These are phyloP conservation scores for Starmera caribaea DNA, from an alignment of 805 yeast genomes.

Conservation along the genomic window DNA sequence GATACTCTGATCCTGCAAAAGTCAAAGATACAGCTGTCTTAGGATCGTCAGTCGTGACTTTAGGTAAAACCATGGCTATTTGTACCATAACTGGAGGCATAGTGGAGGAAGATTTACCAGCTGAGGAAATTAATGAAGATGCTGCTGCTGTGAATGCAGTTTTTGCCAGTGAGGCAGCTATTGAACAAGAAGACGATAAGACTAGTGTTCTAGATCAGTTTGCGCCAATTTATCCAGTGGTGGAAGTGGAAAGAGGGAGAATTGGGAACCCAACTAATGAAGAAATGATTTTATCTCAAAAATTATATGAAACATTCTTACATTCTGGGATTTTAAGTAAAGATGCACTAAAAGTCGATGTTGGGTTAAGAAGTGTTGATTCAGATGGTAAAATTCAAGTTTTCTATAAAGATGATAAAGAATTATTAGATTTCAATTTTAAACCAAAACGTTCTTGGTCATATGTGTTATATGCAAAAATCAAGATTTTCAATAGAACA, in stretches of 20 bases:
- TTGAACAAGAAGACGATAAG: slow-evolving; percentile 11
- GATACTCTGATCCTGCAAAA: slow-evolving; percentile 24
- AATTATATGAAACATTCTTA: slow-evolving; percentile 47
- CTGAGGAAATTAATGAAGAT: slow-evolving; percentile 32
- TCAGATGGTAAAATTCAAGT: slow-evolving; percentile 40
- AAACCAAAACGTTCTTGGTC: slow-evolving; percentile 38
- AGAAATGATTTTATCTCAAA: slow-evolving; percentile 68
- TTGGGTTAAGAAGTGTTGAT: slow-evolving; percentile 40
- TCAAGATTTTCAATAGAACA: slow-evolving; percentile 69
- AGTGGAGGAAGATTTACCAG: slow-evolving; percentile 41
- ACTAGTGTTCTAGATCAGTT: slow-evolving; percentile 18
- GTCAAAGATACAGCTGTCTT: slow-evolving; percentile 28
- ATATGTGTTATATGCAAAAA: slow-evolving; percentile 58
- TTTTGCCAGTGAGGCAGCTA: slow-evolving; percentile 24
- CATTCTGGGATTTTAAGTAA: slow-evolving; percentile 45
- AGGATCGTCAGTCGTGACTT: slow-evolving; percentile 61
- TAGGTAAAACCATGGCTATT: slow-evolving; percentile 66
- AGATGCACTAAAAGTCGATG: slow-evolving; percentile 45
- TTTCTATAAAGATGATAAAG: slow-evolving; percentile 35
- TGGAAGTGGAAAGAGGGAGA: slow-evolving; percentile 68
- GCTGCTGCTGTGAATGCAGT: slow-evolving; percentile 22
- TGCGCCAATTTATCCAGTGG: slow-evolving; percentile 56
- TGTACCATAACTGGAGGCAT: slow-evolving; percentile 65
- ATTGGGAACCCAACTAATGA: slow-evolving; percentile 78
- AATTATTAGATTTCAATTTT: slow-evolving; percentile 19